These are phyloP conservation scores for Cenchrus fungigraminus DNA, from an alignment of 176 grass and related monocot species.

Conservation along the genomic window DNA sequence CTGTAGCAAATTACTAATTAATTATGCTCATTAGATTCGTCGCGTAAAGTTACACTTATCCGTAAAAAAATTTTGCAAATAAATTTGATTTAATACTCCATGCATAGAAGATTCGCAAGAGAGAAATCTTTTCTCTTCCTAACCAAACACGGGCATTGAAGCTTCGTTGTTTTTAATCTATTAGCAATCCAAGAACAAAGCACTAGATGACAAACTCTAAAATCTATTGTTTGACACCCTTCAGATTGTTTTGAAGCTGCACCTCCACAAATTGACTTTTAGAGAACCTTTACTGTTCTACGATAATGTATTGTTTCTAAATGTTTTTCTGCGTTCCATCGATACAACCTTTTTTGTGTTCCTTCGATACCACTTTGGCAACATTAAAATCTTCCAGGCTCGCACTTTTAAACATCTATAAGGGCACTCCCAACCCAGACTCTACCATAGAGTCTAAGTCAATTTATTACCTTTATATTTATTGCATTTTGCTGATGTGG, in stretches of 20 bases:
- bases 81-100: too few species aligned
- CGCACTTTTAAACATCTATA: conserved; percentile 76
- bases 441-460: too few species aligned
- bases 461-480: too few species aligned
- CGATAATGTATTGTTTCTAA: conserved; percentile 52
- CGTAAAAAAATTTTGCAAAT: too few species aligned
- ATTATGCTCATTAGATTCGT: too few species aligned
- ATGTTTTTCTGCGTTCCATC: conserved; percentile 32
- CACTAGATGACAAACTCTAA: conserved; percentile 59
- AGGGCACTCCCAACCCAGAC: too few species aligned
- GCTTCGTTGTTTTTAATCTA: conserved; percentile 77
- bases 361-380: conserved; percentile 61
- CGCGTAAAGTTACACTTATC: too few species aligned
- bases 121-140: too few species aligned
- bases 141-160: conserved; percentile 13
- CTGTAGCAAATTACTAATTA: too few species aligned
- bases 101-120: too few species aligned
- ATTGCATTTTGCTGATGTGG: too few species aligned
- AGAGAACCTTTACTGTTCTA: conserved; percentile 55
- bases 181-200: conserved; percentile 58
- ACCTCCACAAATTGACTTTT: conserved; percentile 64
- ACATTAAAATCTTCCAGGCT: conserved; percentile 74
- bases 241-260: conserved; percentile 69
- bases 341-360: conserved; percentile 17
- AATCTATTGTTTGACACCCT: conserved; percentile 60